A percentile compares a stretch with the other conserved stretches of the same genome.
These are phyloP conservation scores for Daldinia vernicosa DNA, from an alignment of 495 filamentous ascomycete genomes.

Conservation along the genomic window DNA sequence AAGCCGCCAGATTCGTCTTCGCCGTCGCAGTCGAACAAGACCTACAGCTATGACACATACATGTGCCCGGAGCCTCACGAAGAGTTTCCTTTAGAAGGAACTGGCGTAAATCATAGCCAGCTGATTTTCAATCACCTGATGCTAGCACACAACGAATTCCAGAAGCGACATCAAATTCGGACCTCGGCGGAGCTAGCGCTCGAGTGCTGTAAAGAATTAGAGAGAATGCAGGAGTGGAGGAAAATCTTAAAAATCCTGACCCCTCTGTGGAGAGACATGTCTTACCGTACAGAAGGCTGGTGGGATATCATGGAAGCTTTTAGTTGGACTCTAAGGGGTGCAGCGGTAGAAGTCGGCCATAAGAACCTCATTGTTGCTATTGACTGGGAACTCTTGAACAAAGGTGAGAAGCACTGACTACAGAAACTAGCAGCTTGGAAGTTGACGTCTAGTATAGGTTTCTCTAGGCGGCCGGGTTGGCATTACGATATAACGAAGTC, in stretches of 20 bases:
- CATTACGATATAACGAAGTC: slow-evolving; percentile 78
- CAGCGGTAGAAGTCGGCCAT: slow-evolving; percentile 70
- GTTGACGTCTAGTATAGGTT: slow-evolving; percentile 55
- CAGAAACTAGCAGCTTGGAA: slow-evolving; percentile 17
- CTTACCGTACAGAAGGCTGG: slow-evolving; percentile 84
- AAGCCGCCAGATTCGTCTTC: slow-evolving; percentile 71
- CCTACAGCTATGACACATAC: slow-evolving; percentile 83
- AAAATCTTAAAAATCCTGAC: slow-evolving; percentile 72
- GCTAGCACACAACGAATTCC: slow-evolving; percentile 71
- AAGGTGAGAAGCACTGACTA: slow-evolving; percentile 58
- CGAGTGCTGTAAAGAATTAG: slow-evolving; percentile 73
- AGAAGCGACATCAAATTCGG: slow-evolving; percentile 67
- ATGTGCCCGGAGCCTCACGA: slow-evolving; percentile 79
- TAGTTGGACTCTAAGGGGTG: slow-evolving; percentile 76
- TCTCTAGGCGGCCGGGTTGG: slow-evolving; percentile 68
- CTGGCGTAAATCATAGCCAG: slow-evolving; percentile 69
- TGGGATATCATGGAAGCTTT: slow-evolving; percentile 76
- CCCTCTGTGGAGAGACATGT: slow-evolving; percentile 75
- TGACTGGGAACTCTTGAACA: slow-evolving; percentile 84
- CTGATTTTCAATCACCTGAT: slow-evolving; percentile 69
- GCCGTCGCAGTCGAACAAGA: slow-evolving; percentile 71
- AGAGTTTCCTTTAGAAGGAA: slow-evolving; percentile 68
- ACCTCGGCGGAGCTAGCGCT: slow-evolving; percentile 74
- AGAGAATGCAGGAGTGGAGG: slow-evolving; percentile 68
- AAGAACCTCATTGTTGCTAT: slow-evolving; percentile 73